These are phyloP conservation scores for Erodium trifolium DNA, from an alignment of 441 rosid genomes.

Conservation along the genomic window DNA sequence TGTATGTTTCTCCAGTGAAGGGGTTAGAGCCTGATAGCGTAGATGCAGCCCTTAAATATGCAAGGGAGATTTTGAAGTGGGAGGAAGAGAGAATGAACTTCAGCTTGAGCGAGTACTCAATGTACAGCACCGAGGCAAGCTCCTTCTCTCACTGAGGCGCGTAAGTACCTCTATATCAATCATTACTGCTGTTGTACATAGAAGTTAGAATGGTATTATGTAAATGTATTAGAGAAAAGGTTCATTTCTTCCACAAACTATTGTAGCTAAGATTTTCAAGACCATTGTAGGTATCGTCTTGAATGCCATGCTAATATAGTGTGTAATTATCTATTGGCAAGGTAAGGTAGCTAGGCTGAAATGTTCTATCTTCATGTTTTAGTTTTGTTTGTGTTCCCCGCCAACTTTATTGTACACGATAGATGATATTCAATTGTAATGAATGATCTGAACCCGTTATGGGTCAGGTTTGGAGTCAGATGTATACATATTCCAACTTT, in stretches of 20 bases:
- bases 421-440: neutral
- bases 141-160: constrained; percentile 44
- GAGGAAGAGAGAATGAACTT: constrained; percentile 67
- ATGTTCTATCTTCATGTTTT: neutral
- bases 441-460: neutral
- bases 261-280: neutral
- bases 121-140: constrained; percentile 81
- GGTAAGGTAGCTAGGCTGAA: neutral
- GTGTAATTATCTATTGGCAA: neutral
- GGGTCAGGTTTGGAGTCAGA: too few species aligned
- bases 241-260: constrained; percentile 11
- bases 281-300: neutral
- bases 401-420: neutral
- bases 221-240: constrained; percentile 10
- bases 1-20: constrained; percentile 61
- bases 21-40: constrained; percentile 68
- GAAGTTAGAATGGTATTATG: too few species aligned
- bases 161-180: too few species aligned
- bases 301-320: neutral
- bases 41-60: constrained; percentile 56
- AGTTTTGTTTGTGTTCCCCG: neutral
- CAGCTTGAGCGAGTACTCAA: constrained; percentile 65
- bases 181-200: too few species aligned
- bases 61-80: constrained; percentile 95
- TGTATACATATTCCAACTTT: too few species aligned